A percentile compares a stretch with the other conserved stretches of the same genome.
phyloP scores from a whole-genome alignment of 2,329 filamentous ascomycete genomes.

The Chrysoporthe cubensis region DNA sequence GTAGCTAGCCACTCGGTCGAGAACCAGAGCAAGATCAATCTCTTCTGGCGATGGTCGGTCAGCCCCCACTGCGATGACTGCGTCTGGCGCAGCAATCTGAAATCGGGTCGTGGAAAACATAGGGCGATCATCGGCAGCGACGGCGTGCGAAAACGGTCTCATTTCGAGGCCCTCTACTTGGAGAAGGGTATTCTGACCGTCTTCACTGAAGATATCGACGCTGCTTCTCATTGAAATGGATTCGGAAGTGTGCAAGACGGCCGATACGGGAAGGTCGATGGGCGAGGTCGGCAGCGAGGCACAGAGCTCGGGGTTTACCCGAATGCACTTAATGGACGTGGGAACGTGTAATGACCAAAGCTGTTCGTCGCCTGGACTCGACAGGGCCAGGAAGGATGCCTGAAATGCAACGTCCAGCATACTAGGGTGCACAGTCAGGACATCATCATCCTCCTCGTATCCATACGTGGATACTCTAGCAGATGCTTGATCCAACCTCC shows the following conservation, averaged over 20 bases:
- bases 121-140: background rate
- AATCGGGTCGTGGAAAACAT: background rate
- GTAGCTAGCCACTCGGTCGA: background rate
- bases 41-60: background rate
- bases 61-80: background rate
- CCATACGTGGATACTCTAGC: background rate
- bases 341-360: background rate
- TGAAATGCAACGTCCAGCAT: conserved; percentile 14
- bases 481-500: background rate
- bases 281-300: background rate
- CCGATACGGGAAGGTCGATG: background rate
- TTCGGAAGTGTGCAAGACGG: background rate
- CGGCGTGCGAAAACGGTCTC: background rate
- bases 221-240: background rate
- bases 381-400: background rate
- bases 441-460: background rate
- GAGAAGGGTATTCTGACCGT: background rate
- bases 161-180: background rate
- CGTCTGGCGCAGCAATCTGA: background rate
- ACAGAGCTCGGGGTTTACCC: conserved; percentile 6
- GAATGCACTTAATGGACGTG: background rate
- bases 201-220: background rate
- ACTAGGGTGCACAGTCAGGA: background rate
- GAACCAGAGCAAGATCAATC: background rate
- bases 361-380: background rate